phyloP scores from a whole-genome alignment of 768 basidiomycete species.

The Mycena belliarum region DNA sequence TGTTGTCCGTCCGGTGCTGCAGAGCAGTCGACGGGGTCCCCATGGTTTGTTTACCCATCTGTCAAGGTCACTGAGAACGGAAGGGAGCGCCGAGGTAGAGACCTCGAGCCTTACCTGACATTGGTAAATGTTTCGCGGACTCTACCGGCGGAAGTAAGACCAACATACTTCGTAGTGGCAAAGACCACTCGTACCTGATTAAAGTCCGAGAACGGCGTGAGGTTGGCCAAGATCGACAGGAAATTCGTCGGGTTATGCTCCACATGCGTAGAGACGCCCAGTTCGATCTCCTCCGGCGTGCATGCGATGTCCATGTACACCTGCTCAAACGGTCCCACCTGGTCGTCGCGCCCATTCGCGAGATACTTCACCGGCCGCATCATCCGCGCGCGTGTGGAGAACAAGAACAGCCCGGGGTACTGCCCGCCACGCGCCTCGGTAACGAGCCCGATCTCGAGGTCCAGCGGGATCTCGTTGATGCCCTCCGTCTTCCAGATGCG shows the following conservation, averaged over 20 bases:
- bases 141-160: constrained; percentile 41
- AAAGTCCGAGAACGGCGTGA: constrained; percentile 99
- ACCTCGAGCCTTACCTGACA: constrained; percentile 76
- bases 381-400: constrained; percentile 86
- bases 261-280: constrained; percentile 81
- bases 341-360: constrained; percentile 82
- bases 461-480: constrained; percentile 77
- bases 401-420: constrained; percentile 94
- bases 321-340: constrained; percentile 95
- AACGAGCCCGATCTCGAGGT: constrained; percentile 93
- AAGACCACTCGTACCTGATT: constrained; percentile 82
- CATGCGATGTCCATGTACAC: constrained; percentile 99
- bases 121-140: constrained; percentile 90
- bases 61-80: neutral
- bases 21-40: constrained; percentile 94
- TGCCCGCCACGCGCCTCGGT: constrained; percentile 90
- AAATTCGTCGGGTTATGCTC: constrained; percentile 96
- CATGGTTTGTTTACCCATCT: constrained; percentile 99
- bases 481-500: constrained; percentile 95
- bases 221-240: constrained; percentile 92
- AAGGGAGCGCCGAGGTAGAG: too few species aligned
- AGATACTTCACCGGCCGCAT: constrained; percentile 97
- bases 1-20: constrained; percentile 94
- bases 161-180: constrained; percentile 15
- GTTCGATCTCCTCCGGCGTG: constrained; percentile 80